These are phyloP conservation scores for Nicotiana paniculata DNA, from an alignment of 257 asterid species.

Conservation along the genomic window DNA sequence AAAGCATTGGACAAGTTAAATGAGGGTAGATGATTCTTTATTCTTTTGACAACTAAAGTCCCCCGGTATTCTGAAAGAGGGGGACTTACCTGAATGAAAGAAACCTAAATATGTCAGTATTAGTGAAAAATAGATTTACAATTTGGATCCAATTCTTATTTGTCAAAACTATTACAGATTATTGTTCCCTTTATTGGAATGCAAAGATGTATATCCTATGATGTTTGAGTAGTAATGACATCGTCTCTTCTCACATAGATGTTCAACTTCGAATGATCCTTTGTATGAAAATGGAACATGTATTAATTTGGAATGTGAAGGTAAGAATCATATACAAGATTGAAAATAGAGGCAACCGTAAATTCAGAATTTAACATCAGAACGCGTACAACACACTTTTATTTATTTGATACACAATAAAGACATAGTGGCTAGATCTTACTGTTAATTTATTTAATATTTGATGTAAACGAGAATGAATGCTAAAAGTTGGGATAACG, in stretches of 20 bases:
- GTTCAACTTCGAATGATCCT: background rate
- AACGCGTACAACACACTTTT: no score
- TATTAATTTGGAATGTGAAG: background rate
- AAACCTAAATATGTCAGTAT: background rate
- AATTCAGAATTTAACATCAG: background rate
- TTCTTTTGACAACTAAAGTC: conserved; percentile 36
- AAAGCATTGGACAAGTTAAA: conserved; percentile 1
- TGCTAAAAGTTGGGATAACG: background rate
- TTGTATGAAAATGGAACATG: background rate
- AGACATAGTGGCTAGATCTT: background rate
- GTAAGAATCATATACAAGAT: background rate
- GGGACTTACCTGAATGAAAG: conserved; percentile 3
- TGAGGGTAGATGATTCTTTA: conserved; percentile 43
- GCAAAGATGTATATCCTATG: background rate
- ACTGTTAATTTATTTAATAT: background rate
- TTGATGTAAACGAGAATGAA: background rate
- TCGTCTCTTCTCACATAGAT: background rate
- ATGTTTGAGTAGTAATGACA: background rate
- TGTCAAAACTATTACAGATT: background rate
- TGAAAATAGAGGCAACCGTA: background rate
- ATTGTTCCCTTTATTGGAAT: background rate
- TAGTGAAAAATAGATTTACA: background rate
- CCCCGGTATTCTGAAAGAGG: conserved; percentile 33
- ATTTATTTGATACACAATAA: no score
- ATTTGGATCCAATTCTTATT: background rate